Base-by-base conservation (phyloP, 768 basidiomycete species). In the Pleurotus eryngii region DNA sequence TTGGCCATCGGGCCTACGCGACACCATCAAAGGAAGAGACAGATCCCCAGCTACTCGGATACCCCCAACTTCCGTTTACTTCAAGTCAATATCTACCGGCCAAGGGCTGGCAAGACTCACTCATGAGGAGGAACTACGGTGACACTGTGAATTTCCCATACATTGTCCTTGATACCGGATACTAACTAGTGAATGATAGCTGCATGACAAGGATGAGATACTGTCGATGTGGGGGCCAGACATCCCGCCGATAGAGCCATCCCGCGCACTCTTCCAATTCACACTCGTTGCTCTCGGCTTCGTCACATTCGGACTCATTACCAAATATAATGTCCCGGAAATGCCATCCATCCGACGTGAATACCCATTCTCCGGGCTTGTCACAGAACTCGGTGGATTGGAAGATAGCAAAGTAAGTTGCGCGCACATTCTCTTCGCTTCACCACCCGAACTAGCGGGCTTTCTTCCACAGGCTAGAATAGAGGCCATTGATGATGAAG, bases 181-280 rank as follows among this genome's bases (percentile, higher is more conserved):
- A n/a, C 15, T 60, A 51, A 57, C 61, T 59, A 61, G 48, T 66
- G 46, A 64, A 56, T 40, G 27, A 46, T 64, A 94, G 92, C 70
- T 92, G 30, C 91, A 90, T 58, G 90, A 92, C 70, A 78, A 83
- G 65, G 90, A 92, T 51, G 92, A 94, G 64, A 74, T 89, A 20
- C 71, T 87, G 56, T 90, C 88, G 38, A 90, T 94, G 88, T 93
- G 90, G 90, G 90, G 90, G 22, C 90, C 90, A 18, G 92, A 94
- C 65, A 74, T 83, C 26, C 81, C 91, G 40, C 78, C 79, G 24
- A 73, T 90, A 11, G 72, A 77, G 11, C 85, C 89, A 22, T 69
- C 77, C 5, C 77, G 68, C 2, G 91, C 92, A 5, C 68, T 87
- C 37, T 76, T 80, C 49, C 87, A 88, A 46, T 88, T 94, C 66